Base-by-base conservation (phyloP, 2,329 filamentous ascomycete species). In the Diaporthe eres region DNA sequence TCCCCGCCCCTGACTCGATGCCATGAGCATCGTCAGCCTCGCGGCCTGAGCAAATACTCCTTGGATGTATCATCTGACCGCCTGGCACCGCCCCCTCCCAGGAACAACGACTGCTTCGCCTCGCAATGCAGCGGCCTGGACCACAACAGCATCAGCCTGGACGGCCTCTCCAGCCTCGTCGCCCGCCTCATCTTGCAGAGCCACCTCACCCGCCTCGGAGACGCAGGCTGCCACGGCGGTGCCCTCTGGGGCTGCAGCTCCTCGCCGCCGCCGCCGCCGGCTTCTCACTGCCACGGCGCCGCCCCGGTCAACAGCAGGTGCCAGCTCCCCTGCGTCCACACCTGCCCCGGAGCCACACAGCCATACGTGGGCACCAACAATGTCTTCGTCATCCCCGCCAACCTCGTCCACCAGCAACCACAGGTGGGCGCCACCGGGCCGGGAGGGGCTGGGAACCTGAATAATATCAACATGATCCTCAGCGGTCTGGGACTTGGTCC, bases 131-230 rank as follows among this genome's bases (percentile, higher is more conserved):
- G 39, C 49, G 17, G 67, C 58, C 9, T 17, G n/a, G 34, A 63
- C 34, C n/a, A 22, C 57, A 31, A 34, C 31, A 39, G 6, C 57
- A 58, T 63, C 63, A 60, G 44, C 65, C 37, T 67, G 25, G 75
- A 76, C 44, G 19, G 28, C 42, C 58, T 76, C 39, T 42, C 65
- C n/a, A 42, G 58, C 42, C 75, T 76, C 34, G 63, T 76, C 72
- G 70, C 72, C 42, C 75, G 72, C 8, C 75, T 76, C 51, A 76
- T 76, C 67, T 60, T 76, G 31, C 75, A 76, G 60, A 70, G 72
- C 72, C 72, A 72, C 42, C 75, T 76, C 39, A 72, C 58, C 51
- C 75, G 67, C 31, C 67, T 75, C 39, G 65, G 72, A 19, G 75
- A 71, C 17, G 60, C 63, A 34, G 72, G 72, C 65, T 65, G 53